These are phyloP conservation scores for Metarhizium brunneum DNA, from an alignment of 2,329 filamentous ascomycete genomes.

Conservation along the genomic window DNA sequence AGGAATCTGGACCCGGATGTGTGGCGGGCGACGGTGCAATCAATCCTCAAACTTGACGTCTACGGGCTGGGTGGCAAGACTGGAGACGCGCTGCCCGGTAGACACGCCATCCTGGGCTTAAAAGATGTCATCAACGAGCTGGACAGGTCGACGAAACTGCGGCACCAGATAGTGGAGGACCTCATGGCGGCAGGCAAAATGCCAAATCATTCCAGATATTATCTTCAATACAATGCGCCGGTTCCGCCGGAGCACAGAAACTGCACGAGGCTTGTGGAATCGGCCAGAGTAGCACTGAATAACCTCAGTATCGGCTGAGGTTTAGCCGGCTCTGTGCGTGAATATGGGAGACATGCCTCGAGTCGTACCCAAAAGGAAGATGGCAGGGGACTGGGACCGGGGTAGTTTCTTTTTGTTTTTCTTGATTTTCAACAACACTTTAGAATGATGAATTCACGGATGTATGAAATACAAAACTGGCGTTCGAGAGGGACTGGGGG, in stretches of 20 bases:
- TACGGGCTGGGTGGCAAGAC: slow-evolving; percentile 36
- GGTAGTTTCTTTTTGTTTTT: too few species aligned
- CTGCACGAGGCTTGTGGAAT: slow-evolving; percentile 43
- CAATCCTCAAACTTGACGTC: slow-evolving; percentile 46
- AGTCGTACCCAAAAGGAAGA: not conserved
- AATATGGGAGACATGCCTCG: not conserved
- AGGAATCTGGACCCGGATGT: slow-evolving; percentile 38
- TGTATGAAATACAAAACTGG: not conserved
- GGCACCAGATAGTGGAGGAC: slow-evolving; percentile 42
- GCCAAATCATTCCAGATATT: slow-evolving; percentile 14
- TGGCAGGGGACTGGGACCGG: not conserved
- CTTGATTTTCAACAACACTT: not conserved
- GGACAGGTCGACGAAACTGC: slow-evolving; percentile 37
- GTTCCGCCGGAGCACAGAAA: slow-evolving; percentile 25
- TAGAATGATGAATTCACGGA: not conserved
- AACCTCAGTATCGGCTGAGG: slow-evolving; percentile 35
- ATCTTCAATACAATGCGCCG: slow-evolving; percentile 16
- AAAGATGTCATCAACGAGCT: slow-evolving; percentile 44
- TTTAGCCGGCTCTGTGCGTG: not conserved
- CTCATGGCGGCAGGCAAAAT: slow-evolving; percentile 29
- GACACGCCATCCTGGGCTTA: slow-evolving; percentile 35
- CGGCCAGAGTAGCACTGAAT: slow-evolving; percentile 45
- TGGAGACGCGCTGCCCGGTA: slow-evolving; percentile 7
- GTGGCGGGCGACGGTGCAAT: slow-evolving; percentile 46
- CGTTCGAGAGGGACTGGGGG: not conserved